Base-by-base conservation (phyloP, 495 filamentous ascomycete genomes). In the Venustampulla echinocandica region DNA sequence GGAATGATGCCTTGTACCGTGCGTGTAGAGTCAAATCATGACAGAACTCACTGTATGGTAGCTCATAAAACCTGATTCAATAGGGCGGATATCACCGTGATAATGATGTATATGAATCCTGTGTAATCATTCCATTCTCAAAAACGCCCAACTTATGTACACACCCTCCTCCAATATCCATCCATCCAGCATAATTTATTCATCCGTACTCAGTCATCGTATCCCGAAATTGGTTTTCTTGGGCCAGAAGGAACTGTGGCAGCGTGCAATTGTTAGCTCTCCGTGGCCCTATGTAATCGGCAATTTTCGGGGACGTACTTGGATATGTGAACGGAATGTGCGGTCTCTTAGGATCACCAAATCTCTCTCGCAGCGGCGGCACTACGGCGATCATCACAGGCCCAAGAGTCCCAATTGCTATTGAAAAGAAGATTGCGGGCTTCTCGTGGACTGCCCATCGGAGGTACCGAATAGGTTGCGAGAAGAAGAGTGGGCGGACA, bases 291-390 rank as follows among this genome's bases (percentile, higher is more conserved):
- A 39, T 2, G 15, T 13, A 18, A 22, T 3, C 1, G 7, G 10
- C 10, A 15, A 6, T 20, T 10, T 18, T n/a, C 10, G 4, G n/a
- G 17, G 17, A 47, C 54, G 6, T 54, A 98, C 92, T 74, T 40
- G 92, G 92, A 74, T 96, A 98, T 58, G 87, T 90, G 65, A 85
- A 56, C 10, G 92, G 92, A 50, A 97, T 79, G 33, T 71, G 75
- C 57, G 79, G 64, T 20, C 80, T 71, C 17, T 32, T 36, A 33
- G 80, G 72, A 65, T 92, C 85, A 33, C 88, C 88, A 22, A 95
- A 65, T 13, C 58, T 63, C 23, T 67, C 69, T 52, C 87, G 69
- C 56, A 85, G 65, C 30, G 86, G 85, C 9, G 90, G 85, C 10
- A 83, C 79, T 18, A 66, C 66, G 27, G 82, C 49, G 17, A 94